Evolutionary conservation across 192 early-diverging fungal species (phyloP), one percentile per base, ranked within the genome.

Genomic region (Coemansia sp.): DNA sequence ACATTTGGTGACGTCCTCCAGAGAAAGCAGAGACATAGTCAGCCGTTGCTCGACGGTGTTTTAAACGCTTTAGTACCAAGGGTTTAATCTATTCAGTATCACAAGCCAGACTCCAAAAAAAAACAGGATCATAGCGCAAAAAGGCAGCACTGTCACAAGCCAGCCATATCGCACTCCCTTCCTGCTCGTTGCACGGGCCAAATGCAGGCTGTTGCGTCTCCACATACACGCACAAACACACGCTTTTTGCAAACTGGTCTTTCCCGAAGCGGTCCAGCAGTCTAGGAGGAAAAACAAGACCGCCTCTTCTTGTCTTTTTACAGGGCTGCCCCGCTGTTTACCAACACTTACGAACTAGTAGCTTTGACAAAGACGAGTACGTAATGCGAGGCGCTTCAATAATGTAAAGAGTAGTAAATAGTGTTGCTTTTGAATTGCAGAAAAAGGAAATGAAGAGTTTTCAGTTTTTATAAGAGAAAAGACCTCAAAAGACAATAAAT

Each of bases 131-230:
- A 26, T 15, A 45, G 62, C 13, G 15, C 45, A 13, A 63, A 37
- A 38, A 45, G 32, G 32, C 32, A 21, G 16, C 23, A 49, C 62
- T 63, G 39, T 61, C 41, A 61, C 59, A 45, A 45, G 45, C 62
- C 47, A 49, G n/a, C 44, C 2, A 45, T 1, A 16, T n/a, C 32
- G 4, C 32, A 32, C 32, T 32, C 32, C 32, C 32, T 32, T 32
- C 12, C 47, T 5, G 6, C n/a, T 11, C 16, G 47, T n/a, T 49
- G 47, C 47, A 49, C 16, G n/a, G 47, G n/a, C 47, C 47, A 49
- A 49, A 49, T 49, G 16, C 47, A 49, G 47, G 32, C 32, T 32
- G 32, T 32, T 32, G 32, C 32, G 32, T 32, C 32, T 32, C 32
- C 32, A 32, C 32, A 32, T 4, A 32, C 32, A 32, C 32, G 4